phyloP scores from a whole-genome alignment of 2,329 filamentous ascomycete genomes.

The Dactylellina drechsleri region DNA sequence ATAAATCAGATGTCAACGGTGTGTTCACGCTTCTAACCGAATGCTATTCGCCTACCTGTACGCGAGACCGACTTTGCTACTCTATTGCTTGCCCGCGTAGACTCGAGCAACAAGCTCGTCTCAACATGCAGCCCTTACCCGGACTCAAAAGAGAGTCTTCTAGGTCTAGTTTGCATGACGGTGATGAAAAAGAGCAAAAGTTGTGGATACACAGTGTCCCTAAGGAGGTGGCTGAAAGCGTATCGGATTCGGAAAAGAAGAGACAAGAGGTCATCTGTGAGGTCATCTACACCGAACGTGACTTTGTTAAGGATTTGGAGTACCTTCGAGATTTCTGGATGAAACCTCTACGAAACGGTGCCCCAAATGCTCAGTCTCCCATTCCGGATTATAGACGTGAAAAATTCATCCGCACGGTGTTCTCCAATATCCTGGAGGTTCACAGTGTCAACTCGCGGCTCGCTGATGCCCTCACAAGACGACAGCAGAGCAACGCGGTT shows the following conservation, averaged over 20 bases:
- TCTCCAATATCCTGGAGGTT: slow-evolving; percentile 95
- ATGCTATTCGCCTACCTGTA: slow-evolving; percentile 98
- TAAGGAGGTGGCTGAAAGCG: slow-evolving; percentile 89
- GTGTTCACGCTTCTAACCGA: slow-evolving; percentile 96
- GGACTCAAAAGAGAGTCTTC: slow-evolving; percentile 80
- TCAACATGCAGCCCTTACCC: slow-evolving; percentile 92
- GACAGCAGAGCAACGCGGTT: slow-evolving; percentile 89
- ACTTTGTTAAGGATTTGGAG: slow-evolving; percentile 98
- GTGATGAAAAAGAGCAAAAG: slow-evolving; percentile 94
- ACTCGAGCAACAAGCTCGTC: slow-evolving; percentile 89
- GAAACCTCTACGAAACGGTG: slow-evolving; percentile 81
- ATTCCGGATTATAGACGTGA: slow-evolving; percentile 89
- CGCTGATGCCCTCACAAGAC: slow-evolving; percentile 84
- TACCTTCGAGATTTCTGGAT: slow-evolving; percentile 99
- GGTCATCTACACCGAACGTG: slow-evolving; percentile 96
- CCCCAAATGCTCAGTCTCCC: slow-evolving; percentile 74
- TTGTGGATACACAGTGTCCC: slow-evolving; percentile 99
- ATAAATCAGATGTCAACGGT: slow-evolving; percentile 86
- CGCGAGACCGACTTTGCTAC: slow-evolving; percentile 92
- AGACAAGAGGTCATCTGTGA: slow-evolving; percentile 98
- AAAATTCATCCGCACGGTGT: slow-evolving; percentile 91
- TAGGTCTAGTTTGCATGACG: slow-evolving; percentile 79
- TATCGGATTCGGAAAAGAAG: slow-evolving; percentile 93
- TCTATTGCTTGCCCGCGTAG: slow-evolving; percentile 95
- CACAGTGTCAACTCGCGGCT: slow-evolving; percentile 90